Conservation (phyloP, 805 yeast genomes). For the Kodamaea hsintzibuensis region DNA sequence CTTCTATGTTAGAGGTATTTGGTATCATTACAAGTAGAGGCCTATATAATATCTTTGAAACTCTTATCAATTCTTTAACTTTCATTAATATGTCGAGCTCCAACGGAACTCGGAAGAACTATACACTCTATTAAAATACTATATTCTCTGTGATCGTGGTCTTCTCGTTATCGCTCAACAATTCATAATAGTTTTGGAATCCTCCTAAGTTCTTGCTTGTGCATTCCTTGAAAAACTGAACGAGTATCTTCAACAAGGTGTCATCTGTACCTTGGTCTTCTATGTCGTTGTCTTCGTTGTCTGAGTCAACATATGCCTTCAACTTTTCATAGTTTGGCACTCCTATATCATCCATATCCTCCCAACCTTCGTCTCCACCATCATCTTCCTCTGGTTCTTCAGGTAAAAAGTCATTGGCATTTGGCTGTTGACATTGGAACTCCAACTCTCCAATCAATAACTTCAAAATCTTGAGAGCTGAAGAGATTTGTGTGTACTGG, state of each 20-base stretch:
- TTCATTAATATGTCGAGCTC: no score
- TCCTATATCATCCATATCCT: slow-evolving; percentile 69
- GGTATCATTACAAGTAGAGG: no score
- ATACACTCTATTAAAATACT: slow-evolving; percentile 25
- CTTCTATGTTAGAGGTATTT: no score
- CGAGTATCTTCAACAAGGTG: slow-evolving; percentile 41
- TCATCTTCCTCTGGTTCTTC: slow-evolving; percentile 22
- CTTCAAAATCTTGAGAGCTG: slow-evolving; percentile 70
- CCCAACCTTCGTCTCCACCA: slow-evolving; percentile 65
- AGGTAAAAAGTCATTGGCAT: slow-evolving; percentile 37
- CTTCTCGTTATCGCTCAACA: slow-evolving; percentile 54
- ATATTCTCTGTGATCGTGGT: slow-evolving; percentile 51
- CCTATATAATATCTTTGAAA: no score
- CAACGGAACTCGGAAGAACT: neutral
- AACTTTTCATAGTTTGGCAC: slow-evolving; percentile 63
- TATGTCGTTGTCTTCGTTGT: slow-evolving; percentile 39
- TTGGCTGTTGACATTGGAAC: slow-evolving; percentile 58
- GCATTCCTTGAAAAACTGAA: slow-evolving; percentile 57
- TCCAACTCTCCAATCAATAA: slow-evolving; percentile 68
- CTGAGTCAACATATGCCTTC: slow-evolving; percentile 54
- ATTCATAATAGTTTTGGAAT: slow-evolving; percentile 54
- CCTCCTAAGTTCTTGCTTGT: slow-evolving; percentile 48
- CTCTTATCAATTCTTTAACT: no score
- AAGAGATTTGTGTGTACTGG: slow-evolving; percentile 63
- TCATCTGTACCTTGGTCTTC: slow-evolving; percentile 32